phyloP scores from a whole-genome alignment of 2,329 filamentous ascomycete species.

The Dactylellina cionopaga region DNA sequence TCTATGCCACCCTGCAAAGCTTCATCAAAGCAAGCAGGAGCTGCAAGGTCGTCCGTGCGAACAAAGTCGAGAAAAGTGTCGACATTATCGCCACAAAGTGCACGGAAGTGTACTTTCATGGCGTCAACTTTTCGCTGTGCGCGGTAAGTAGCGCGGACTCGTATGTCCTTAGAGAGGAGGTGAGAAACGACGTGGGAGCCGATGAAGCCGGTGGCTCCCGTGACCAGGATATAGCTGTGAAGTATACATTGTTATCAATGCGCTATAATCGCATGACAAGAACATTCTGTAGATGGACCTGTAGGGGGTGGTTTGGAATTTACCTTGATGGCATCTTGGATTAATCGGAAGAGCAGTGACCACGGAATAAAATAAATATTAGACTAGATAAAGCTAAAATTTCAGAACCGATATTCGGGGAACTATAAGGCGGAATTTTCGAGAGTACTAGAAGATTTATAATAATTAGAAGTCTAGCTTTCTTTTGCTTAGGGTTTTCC shows the following conservation, averaged over 20 bases:
- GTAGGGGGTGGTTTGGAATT: not conserved
- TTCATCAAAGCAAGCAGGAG: conserved; percentile 29
- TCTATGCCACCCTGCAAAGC: conserved; percentile 29
- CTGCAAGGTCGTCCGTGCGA: conserved; percentile 18
- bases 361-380: no score
- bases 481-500: no score
- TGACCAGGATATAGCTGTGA: conserved; percentile 27
- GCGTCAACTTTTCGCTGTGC: conserved; percentile 21
- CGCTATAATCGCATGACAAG: not conserved
- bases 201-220: conserved; percentile 39
- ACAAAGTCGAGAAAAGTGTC: conserved; percentile 19
- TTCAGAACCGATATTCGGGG: not conserved
- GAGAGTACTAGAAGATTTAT: no score
- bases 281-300: not conserved
- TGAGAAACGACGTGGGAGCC: conserved; percentile 28
- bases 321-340: conserved; percentile 28
- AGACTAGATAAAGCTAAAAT: no score
- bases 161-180: conserved; percentile 11
- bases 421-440: not conserved
- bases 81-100: conserved; percentile 5
- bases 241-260: not conserved
- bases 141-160: conserved; percentile 32
- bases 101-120: conserved; percentile 12
- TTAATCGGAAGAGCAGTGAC: no score
- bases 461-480: no score